Percentiles rank a stretch among this genome's conserved stretches.
Evolutionary conservation across 2,329 filamentous ascomycete genomes (phyloP).

Genomic region (Sporothrix pseudoabietina): DNA sequence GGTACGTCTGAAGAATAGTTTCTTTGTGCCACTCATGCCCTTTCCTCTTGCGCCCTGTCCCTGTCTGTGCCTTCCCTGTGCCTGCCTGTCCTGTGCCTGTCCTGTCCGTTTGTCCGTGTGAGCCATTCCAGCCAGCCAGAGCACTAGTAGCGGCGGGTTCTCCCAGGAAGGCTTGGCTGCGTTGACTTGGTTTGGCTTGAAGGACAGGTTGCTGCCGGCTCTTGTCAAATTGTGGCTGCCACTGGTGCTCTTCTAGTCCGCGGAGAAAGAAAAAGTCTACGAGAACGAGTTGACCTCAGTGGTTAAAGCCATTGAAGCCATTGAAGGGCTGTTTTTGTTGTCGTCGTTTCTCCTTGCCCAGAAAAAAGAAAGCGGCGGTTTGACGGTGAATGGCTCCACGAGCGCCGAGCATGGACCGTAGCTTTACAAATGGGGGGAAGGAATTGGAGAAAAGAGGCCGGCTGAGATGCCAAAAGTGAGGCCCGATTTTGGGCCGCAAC

Average conservation of each 20-base stretch:
- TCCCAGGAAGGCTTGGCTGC: conserved; percentile 7
- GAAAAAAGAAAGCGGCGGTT: neutral
- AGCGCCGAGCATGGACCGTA: neutral
- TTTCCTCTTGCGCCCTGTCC: neutral
- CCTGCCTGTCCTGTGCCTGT: no score
- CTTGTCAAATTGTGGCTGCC: neutral
- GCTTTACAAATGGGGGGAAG: neutral
- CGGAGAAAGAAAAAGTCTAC: neutral
- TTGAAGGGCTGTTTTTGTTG: neutral
- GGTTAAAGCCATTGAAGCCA: neutral
- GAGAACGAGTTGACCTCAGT: neutral
- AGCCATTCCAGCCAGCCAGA: neutral
- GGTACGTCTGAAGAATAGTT: neutral
- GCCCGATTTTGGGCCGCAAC: conserved; percentile 11
- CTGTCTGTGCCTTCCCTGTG: neutral
- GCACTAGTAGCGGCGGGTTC: neutral
- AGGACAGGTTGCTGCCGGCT: neutral
- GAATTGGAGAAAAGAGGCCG: neutral
- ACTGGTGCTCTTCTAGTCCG: neutral
- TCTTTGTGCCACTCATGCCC: neutral
- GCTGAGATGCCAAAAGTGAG: neutral
- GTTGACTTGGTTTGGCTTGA: neutral
- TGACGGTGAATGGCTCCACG: neutral
- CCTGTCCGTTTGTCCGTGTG: neutral
- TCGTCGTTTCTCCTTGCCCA: neutral